Evolutionary conservation across 2,329 filamentous ascomycete species (phyloP).

Genomic region (Tolypocladium ophioglossoides): DNA sequence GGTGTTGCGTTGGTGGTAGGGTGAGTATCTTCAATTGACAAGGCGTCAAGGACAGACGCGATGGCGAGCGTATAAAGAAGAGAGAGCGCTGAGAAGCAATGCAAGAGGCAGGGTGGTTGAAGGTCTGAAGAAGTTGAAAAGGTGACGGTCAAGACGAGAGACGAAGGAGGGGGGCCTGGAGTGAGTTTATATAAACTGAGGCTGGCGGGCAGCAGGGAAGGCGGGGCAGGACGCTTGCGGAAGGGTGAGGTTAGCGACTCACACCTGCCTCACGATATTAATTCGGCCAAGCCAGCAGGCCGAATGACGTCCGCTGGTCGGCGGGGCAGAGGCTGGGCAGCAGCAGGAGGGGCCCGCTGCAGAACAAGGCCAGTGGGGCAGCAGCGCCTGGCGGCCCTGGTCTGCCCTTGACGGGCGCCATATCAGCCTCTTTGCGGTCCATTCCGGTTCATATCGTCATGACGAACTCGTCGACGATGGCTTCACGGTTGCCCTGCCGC

Average conservation of each 20-base stretch:
- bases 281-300: background rate
- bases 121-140: background rate
- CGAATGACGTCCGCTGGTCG: slow-evolving; percentile 4
- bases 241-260: background rate
- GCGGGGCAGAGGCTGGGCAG: background rate
- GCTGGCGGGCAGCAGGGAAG: background rate
- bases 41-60: no score
- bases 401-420: no score
- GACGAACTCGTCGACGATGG: background rate
- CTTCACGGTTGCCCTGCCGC: background rate
- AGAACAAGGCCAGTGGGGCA: no score
- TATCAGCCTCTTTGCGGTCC: no score
- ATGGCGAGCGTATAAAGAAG: no score
- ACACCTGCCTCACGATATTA: background rate
- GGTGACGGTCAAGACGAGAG: background rate
- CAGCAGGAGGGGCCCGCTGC: no score
- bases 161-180: background rate
- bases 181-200: slow-evolving; percentile 2
- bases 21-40: no score
- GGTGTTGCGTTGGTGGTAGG: no score
- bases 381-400: no score
- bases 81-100: no score
- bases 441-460: no score
- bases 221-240: background rate
- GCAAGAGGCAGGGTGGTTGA: background rate